These are phyloP conservation scores for Yamadazyma philogaea DNA, from an alignment of 805 yeast species.

Conservation along the genomic window DNA sequence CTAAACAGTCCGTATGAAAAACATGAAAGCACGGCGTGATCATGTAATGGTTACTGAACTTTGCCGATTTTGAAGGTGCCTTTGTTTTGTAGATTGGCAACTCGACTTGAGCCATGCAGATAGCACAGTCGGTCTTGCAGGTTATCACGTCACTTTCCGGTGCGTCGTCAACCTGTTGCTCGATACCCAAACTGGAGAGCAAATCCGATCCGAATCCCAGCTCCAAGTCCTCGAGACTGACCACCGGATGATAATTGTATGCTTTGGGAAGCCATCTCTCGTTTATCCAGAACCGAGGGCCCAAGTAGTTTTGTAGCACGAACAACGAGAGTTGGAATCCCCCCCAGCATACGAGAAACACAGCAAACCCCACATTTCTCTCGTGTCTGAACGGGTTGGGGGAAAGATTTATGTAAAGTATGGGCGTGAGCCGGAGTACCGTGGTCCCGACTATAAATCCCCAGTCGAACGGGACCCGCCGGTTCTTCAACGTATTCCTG, in stretches of 20 bases:
- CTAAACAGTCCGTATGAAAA: constrained; percentile 86
- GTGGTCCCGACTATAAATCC: constrained; percentile 71
- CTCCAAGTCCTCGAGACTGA: constrained; percentile 60
- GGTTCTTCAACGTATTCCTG: constrained; percentile 69
- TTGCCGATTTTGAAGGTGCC: constrained; percentile 5
- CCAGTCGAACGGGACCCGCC: constrained; percentile 65
- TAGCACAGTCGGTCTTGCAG: constrained; percentile 73
- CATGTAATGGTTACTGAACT: constrained; percentile 51
- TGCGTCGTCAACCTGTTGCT: constrained; percentile 21
- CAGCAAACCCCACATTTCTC: constrained; percentile 50
- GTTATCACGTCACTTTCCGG: constrained; percentile 22
- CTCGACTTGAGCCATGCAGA: constrained; percentile 81
- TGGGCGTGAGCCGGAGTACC: constrained; percentile 58
- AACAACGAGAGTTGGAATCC: constrained; percentile 55
- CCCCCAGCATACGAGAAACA: constrained; percentile 52
- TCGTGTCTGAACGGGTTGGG: constrained; percentile 72
- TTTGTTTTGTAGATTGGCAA: constrained; percentile 40
- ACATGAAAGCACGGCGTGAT: constrained; percentile 90
- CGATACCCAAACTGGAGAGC: constrained; percentile 29
- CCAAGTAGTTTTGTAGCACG: constrained; percentile 61
- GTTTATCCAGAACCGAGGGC: constrained; percentile 83
- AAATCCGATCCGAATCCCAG: constrained; percentile 56
- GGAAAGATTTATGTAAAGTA: constrained; percentile 55
- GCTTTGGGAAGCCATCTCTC: constrained; percentile 72
- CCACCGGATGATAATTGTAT: constrained; percentile 75